Base-by-base conservation (phyloP, 78 protist genomes). In the Dictyostelium capitatum region DNA sequence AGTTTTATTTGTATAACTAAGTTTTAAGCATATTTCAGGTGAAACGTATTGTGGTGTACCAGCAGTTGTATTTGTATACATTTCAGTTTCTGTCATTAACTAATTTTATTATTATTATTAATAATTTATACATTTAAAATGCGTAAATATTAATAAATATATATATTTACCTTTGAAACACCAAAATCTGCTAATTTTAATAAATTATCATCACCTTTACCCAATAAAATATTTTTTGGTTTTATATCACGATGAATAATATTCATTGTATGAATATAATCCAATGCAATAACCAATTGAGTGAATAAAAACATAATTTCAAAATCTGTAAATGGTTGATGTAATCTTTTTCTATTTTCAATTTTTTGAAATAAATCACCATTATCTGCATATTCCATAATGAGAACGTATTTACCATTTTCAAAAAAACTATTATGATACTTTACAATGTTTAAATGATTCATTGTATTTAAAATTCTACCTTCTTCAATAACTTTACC, bases 161-260 rank as follows among this genome's bases (percentile, higher is more conserved):
- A 37, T 37, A n/a, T 37, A 37, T 37, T 37, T 62, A 97, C 99
- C 1, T 97, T 89, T 6, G 99, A 99, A n/a, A 98, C 91, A 1
- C 99, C 99, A 72, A 99, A 98, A 90, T 98, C 99, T 17, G 99
- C 99, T 4, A 99, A 73, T 94, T 98, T 98, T 6, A 94, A 81
- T 48, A 51, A 23, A 30, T 3, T 30, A 70, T 70, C 47, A 41
- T 70, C 14, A 17, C 20, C 14, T 2, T 0, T 41, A 8, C 19
- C 47, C 47, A 43, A 53, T 59, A 96, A 65, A n/a, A 98, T 30
- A 89, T 98, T 98, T 69, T 98, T 98, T 43, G 99, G 99, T 83
- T 99, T 99, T 59, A 99, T 51, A 74, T 99, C 99, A 10, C 99
- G 81, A 80, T 98, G 99, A 94, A 98, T 97, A 90, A 94, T 98